Percentiles rank a stretch among this genome's conserved stretches.
Conservation (phyloP, 1,284 basidiomycete genomes). For the Melampsora larici-populina region DNA sequence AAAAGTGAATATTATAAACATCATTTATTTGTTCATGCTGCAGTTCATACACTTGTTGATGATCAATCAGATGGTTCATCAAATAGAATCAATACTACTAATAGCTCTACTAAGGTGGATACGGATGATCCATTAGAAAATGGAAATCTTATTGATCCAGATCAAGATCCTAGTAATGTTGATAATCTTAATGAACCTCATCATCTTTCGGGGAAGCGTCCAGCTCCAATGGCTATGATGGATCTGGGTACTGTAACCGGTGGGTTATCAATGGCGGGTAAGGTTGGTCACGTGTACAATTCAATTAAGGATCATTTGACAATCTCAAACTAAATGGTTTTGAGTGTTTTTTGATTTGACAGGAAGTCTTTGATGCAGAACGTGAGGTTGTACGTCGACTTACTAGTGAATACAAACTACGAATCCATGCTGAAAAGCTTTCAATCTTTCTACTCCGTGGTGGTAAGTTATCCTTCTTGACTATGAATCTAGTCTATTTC, state of each 20-base stretch:
- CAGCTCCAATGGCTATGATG: slow-evolving; percentile 7
- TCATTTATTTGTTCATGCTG: slow-evolving; percentile 39
- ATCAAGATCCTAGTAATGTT: background rate
- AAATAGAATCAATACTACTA: background rate
- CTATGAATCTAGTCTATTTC: background rate
- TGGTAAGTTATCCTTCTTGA: slow-evolving; percentile 5
- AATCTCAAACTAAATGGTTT: background rate
- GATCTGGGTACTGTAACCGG: slow-evolving; percentile 1
- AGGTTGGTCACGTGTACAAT: background rate
- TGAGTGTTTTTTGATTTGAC: background rate
- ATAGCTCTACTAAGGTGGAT: background rate
- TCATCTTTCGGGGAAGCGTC: background rate
- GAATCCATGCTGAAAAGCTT: slow-evolving; percentile 41
- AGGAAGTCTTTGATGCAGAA: slow-evolving; percentile 38
- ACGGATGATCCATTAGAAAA: slow-evolving; percentile 3
- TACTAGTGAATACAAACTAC: slow-evolving; percentile 27
- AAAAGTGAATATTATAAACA: slow-evolving; percentile 40
- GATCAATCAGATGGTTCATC: background rate
- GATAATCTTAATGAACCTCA: background rate
- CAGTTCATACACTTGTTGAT: slow-evolving; percentile 23
- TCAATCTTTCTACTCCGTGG: slow-evolving; percentile 40
- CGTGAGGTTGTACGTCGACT: slow-evolving; percentile 24
- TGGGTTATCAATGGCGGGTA: background rate
- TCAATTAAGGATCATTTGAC: background rate
- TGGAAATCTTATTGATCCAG: slow-evolving; percentile 11